Evolutionary conservation across 2,329 filamentous ascomycete species (phyloP), one percentile per base, ranked within the genome.

Genomic region (Xylaria arbuscula): DNA sequence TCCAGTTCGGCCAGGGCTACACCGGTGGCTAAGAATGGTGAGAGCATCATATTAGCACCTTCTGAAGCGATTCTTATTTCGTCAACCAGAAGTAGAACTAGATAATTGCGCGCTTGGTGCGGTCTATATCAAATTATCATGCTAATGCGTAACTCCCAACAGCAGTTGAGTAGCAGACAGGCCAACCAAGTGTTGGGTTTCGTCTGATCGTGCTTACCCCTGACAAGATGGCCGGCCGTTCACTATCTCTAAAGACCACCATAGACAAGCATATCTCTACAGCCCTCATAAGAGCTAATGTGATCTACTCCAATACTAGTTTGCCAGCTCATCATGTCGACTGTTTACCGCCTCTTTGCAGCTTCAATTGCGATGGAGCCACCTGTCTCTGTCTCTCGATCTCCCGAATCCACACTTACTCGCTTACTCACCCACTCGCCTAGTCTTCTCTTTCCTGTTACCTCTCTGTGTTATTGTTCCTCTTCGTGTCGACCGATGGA

Each of bases 281-380:
- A 38, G 40, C 22, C 61, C 56, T 22, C 19, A 45, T 28, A 60
- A 61, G 54, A 45, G 55, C 58, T 67, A 57, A 64, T 61, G 60
- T 58, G 51, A 61, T 66, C 48, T 67, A 60, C 55, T 66, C 64
- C 62, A 55, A 70, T 45, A 65, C 63, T 64, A 50, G 51, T 19
- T 19, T 64, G 70, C 70, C 70, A 70, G 60, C 65, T 66, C 70
- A 72, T 70, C 70, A 58, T 28, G 40, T 60, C 48, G 57, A 53
- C 55, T n/a, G 42, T 50, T 57, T 64, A 53, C 62, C 55, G 61
- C 61, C 55, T 68, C 67, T 61, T 32, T 15, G 54, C 42, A 58
- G 47, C 48, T 36, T 68, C 70, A 51, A 64, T 48, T 60, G 50
- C 66, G 68, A 67, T 60, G 65, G 65, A 68, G 63, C 65, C 59